Evolutionary conservation across 2,329 filamentous ascomycete genomes (phyloP).

Genomic region (Neurospora crassa): DNA sequence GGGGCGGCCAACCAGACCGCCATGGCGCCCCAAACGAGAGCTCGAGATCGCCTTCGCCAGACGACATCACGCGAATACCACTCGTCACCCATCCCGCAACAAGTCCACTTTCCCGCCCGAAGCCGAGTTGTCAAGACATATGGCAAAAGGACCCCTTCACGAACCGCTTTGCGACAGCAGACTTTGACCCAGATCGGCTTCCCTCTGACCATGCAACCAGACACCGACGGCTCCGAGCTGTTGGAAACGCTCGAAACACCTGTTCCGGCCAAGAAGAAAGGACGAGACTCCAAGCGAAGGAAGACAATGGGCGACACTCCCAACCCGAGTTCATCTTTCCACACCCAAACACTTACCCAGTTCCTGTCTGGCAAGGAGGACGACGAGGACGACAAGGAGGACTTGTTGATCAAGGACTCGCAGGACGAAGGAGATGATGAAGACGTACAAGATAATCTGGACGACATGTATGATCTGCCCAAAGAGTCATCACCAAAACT

Average conservation of each 20-base stretch:
- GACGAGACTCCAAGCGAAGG: constrained; percentile 16
- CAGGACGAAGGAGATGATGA: constrained; percentile 16
- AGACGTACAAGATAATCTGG: background rate
- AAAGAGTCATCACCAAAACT: background rate
- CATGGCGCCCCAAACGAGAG: constrained; percentile 16
- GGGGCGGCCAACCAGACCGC: background rate
- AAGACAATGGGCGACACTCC: constrained; percentile 21
- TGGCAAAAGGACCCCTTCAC: constrained; percentile 13
- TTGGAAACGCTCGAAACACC: constrained; percentile 2
- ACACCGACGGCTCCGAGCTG: constrained; percentile 1
- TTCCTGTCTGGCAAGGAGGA: constrained; percentile 15
- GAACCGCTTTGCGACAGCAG: constrained; percentile 19
- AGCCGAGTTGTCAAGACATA: constrained; percentile 20
- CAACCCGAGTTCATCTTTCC: constrained; percentile 17
- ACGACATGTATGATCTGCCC: background rate
- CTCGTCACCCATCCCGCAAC: constrained; percentile 17
- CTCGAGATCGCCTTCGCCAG: constrained; percentile 4
- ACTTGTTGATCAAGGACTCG: constrained; percentile 14
- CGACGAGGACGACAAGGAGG: constrained; percentile 8
- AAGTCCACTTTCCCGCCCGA: constrained; percentile 23
- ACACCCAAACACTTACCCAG: constrained; percentile 27
- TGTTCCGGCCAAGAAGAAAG: constrained; percentile 3
- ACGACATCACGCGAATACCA: constrained; percentile 16
- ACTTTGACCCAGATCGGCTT: constrained; percentile 27
- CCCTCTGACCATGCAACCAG: background rate